Percentiles rank a stretch among this genome's conserved stretches.
phyloP scores from a whole-genome alignment of 371 early-diverging fungal species.

The Mucor mucedo region DNA sequence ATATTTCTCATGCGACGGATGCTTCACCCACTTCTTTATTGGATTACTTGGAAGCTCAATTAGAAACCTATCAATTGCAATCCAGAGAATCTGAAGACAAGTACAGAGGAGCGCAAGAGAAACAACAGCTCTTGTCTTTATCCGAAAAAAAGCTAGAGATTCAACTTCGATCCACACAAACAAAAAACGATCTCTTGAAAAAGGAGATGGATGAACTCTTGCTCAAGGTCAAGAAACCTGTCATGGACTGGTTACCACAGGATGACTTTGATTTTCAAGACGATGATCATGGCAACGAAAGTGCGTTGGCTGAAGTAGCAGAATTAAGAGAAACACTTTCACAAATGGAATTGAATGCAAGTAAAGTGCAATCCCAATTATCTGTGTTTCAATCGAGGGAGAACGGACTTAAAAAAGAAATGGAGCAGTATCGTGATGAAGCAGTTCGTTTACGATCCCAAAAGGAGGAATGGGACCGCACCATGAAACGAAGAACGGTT shows the following conservation, averaged over 20 bases:
- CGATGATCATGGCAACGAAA: constrained; percentile 18
- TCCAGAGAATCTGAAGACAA: constrained; percentile 26
- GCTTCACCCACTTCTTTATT: not conserved
- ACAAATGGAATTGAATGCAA: constrained; percentile 36
- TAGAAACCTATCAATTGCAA: constrained; percentile 28
- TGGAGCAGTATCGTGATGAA: constrained; percentile 41
- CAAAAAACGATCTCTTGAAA: constrained; percentile 28
- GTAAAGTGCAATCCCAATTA: constrained; percentile 34
- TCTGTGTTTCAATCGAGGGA: constrained; percentile 28
- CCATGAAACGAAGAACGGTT: constrained; percentile 39
- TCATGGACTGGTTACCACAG: not conserved
- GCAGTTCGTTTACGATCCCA: constrained; percentile 29
- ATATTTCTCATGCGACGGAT: no score
- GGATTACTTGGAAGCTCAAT: constrained; percentile 27
- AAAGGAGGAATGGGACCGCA: constrained; percentile 40
- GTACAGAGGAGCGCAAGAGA: constrained; percentile 27
- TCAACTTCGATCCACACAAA: constrained; percentile 38
- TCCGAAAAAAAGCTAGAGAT: constrained; percentile 39
- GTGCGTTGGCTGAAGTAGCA: constrained; percentile 23
- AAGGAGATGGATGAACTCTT: constrained; percentile 12
- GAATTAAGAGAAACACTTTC: constrained; percentile 27
- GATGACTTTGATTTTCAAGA: constrained; percentile 15
- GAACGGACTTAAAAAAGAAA: constrained; percentile 25
- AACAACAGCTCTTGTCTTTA: constrained; percentile 26
- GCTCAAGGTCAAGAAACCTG: not conserved